Conservation (phyloP, 2,329 filamentous ascomycete genomes). For the Cladosporium austrohemisphaericum region DNA sequence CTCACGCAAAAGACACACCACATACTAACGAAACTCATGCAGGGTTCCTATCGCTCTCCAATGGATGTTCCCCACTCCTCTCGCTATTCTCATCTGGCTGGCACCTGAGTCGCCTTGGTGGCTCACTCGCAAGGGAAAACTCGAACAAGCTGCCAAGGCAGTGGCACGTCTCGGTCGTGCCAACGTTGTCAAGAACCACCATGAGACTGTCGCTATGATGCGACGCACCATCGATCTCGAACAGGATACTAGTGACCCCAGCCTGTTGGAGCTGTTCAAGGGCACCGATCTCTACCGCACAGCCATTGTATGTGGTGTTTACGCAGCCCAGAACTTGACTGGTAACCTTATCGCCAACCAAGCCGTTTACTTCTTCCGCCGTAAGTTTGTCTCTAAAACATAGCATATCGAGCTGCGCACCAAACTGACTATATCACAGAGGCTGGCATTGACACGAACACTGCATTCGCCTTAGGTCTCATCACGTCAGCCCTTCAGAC, state of each 20-base stretch:
- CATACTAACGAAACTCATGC: slow-evolving; percentile 28
- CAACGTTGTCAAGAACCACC: slow-evolving; percentile 35
- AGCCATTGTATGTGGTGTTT: slow-evolving; percentile 54
- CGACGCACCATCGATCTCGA: slow-evolving; percentile 56
- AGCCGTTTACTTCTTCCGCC: slow-evolving; percentile 59
- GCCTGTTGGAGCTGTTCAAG: slow-evolving; percentile 50
- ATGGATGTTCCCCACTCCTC: slow-evolving; percentile 57
- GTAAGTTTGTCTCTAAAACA: slow-evolving; percentile 39
- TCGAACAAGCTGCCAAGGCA: slow-evolving; percentile 44
- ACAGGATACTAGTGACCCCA: slow-evolving; percentile 46
- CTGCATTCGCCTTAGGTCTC: slow-evolving; percentile 59
- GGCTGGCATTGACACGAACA: slow-evolving; percentile 55
- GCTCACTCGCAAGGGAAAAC: slow-evolving; percentile 49
- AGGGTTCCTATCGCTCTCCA: slow-evolving; percentile 55
- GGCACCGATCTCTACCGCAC: slow-evolving; percentile 55
- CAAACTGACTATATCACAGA: slow-evolving; percentile 42
- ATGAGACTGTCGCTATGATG: slow-evolving; percentile 56
- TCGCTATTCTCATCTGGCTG: slow-evolving; percentile 50
- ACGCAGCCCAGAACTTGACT: slow-evolving; percentile 58
- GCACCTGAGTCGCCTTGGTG: slow-evolving; percentile 54
- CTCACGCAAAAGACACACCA: slow-evolving; percentile 7
- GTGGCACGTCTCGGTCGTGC: slow-evolving; percentile 49
- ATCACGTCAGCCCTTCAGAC: slow-evolving; percentile 62
- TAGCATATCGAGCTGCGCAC: too few species aligned
- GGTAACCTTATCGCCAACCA: slow-evolving; percentile 63